These are phyloP conservation scores for Cicer arietinum DNA, from an alignment of 306 rosid species.

Conservation along the genomic window DNA sequence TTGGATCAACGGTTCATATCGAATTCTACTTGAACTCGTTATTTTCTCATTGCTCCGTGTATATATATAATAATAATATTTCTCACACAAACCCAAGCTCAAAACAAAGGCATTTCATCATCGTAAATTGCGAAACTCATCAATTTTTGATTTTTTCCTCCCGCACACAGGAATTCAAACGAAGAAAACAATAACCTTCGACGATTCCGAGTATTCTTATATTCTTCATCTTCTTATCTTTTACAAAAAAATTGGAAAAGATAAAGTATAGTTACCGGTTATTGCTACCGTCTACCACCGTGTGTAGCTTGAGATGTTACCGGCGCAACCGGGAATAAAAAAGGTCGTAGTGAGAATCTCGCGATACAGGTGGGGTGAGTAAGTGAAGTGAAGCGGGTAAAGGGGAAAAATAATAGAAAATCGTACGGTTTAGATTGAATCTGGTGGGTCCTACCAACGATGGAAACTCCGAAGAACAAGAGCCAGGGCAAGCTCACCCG, in stretches of 20 bases:
- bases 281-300: conserved; percentile 25
- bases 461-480: conserved; percentile 66
- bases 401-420: conserved; percentile 2
- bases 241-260: background rate
- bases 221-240: background rate
- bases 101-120: conserved; percentile 26
- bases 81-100: conserved; percentile 1
- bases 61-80: background rate
- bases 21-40: conserved; percentile 47
- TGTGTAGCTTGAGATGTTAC: conserved; percentile 67
- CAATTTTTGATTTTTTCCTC: background rate
- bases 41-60: conserved; percentile 23
- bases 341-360: conserved; percentile 55
- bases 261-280: conserved; percentile 32
- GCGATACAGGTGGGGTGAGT: conserved; percentile 52
- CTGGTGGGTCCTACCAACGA: conserved; percentile 29
- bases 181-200: conserved; percentile 5
- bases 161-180: background rate
- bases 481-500: conserved; percentile 80
- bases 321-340: conserved; percentile 49
- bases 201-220: background rate
- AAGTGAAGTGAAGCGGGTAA: background rate
- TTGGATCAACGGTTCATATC: conserved; percentile 51
- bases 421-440: conserved; percentile 49
- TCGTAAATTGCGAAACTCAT: conserved; percentile 36